These are phyloP conservation scores for Neurospora sublineolata DNA, from an alignment of 495 filamentous ascomycete species.

Conservation along the genomic window DNA sequence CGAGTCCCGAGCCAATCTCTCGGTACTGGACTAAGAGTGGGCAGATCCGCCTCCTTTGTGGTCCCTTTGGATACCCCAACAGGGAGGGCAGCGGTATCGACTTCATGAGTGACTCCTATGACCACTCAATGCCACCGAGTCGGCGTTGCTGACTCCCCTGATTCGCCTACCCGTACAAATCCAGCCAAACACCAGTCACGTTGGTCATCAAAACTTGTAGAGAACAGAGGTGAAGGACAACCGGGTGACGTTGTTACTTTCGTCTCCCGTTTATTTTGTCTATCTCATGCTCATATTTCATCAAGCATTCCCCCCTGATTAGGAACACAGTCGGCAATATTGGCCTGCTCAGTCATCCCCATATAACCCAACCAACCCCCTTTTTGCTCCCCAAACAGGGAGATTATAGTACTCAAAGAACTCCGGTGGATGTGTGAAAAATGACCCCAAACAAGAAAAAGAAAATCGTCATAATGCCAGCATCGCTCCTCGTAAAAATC, in stretches of 20 bases:
- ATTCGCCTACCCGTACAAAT: not conserved
- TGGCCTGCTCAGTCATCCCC: not conserved
- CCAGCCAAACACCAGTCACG: not conserved
- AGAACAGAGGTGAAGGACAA: not conserved
- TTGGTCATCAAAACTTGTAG: not conserved
- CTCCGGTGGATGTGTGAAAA: conserved; percentile 18
- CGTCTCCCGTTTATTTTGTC: not conserved
- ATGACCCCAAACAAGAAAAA: conserved; percentile 8
- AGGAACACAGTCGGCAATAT: not conserved
- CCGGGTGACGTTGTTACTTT: not conserved
- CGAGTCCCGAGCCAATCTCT: not conserved
- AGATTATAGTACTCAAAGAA: conserved; percentile 10
- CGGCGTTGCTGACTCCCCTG: not conserved
- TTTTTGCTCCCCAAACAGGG: conserved; percentile 7
- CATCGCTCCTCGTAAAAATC: not conserved
- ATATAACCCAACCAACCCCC: conserved; percentile 9
- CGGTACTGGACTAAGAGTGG: not conserved
- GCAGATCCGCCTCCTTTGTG: not conserved
- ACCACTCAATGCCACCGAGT: not conserved
- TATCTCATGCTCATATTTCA: not conserved
- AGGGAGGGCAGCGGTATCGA: not conserved
- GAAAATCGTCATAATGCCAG: conserved; percentile 1
- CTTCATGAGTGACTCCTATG: not conserved
- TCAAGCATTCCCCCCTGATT: not conserved
- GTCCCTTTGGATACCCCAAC: not conserved